Percentiles rank a stretch among this genome's conserved stretches.
Evolutionary conservation across 192 early-diverging fungal genomes (phyloP).

Genomic region (Phycomyces blakesleeanus): DNA sequence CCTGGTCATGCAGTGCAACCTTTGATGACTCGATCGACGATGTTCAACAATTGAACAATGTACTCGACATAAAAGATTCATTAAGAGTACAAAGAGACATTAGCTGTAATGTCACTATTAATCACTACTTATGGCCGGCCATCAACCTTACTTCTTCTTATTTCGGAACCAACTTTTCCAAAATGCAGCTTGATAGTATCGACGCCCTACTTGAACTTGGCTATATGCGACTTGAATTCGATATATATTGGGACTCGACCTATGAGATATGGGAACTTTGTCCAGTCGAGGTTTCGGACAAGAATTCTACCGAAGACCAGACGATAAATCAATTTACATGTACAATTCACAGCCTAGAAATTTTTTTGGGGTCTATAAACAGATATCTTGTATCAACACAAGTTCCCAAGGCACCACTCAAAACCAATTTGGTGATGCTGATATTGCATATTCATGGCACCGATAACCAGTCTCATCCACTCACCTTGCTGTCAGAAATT

Average conservation of each 20-base stretch:
- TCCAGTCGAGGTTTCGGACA: background rate
- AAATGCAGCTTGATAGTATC: background rate
- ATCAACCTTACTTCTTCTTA: conserved; percentile 26
- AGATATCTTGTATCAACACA: background rate
- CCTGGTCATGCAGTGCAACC: background rate
- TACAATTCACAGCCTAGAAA: background rate
- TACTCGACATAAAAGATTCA: background rate
- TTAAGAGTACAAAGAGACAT: conserved; percentile 30
- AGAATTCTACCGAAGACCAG: background rate
- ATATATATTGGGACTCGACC: conserved; percentile 27
- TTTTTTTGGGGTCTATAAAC: background rate
- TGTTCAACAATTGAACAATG: too few species aligned
- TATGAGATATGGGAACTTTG: conserved; percentile 27
- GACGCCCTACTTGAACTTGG: conserved; percentile 10
- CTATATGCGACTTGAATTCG: conserved; percentile 22
- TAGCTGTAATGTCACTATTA: conserved; percentile 24
- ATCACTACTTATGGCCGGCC: conserved; percentile 28
- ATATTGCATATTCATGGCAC: conserved; percentile 4
- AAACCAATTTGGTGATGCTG: conserved; percentile 3
- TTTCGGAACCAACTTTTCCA: conserved; percentile 25
- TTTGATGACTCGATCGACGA: too few species aligned
- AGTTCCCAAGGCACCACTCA: background rate
- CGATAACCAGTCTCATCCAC: background rate
- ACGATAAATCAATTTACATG: background rate
- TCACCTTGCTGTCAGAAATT: background rate